Percentiles rank a stretch among this genome's conserved stretches.
Conservation (phyloP, 805 yeast species). For the Saturnispora galanensis region DNA sequence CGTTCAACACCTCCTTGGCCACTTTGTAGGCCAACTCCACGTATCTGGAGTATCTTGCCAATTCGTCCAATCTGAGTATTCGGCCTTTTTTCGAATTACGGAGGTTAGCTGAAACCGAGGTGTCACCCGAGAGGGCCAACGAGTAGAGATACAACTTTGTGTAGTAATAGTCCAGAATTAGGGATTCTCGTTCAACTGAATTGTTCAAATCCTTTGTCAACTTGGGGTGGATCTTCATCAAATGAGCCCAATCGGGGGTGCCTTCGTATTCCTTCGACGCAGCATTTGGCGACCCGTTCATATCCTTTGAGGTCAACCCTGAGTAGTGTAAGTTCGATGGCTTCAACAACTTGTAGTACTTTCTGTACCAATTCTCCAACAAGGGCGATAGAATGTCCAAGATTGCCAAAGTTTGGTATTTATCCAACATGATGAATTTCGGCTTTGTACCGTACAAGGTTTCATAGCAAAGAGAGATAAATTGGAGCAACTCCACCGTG, state of each 20-base stretch:
- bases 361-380: conserved; percentile 67
- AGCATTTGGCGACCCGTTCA: background rate
- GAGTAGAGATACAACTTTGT: conserved; percentile 79
- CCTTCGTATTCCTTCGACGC: background rate
- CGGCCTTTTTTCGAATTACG: conserved; percentile 20
- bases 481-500: conserved; percentile 66
- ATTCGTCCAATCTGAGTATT: conserved; percentile 52
- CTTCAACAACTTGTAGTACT: conserved; percentile 45
- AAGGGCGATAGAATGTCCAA: conserved; percentile 67
- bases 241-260: conserved; percentile 12
- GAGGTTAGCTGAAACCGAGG: conserved; percentile 26
- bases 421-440: conserved; percentile 40
- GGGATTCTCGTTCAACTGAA: conserved; percentile 53
- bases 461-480: conserved; percentile 75
- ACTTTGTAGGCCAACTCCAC: conserved; percentile 76
- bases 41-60: conserved; percentile 63
- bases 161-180: conserved; percentile 77
- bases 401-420: conserved; percentile 59
- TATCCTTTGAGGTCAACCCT: conserved; percentile 9
- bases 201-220: conserved; percentile 30
- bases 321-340: conserved; percentile 35
- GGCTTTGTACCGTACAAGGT: conserved; percentile 64
- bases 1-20: conserved; percentile 67
- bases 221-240: conserved; percentile 28
- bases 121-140: conserved; percentile 53